Evolutionary conservation across 306 rosid genomes (phyloP), one percentile per base, ranked within the genome.

Genomic region (Pyrus communis): DNA sequence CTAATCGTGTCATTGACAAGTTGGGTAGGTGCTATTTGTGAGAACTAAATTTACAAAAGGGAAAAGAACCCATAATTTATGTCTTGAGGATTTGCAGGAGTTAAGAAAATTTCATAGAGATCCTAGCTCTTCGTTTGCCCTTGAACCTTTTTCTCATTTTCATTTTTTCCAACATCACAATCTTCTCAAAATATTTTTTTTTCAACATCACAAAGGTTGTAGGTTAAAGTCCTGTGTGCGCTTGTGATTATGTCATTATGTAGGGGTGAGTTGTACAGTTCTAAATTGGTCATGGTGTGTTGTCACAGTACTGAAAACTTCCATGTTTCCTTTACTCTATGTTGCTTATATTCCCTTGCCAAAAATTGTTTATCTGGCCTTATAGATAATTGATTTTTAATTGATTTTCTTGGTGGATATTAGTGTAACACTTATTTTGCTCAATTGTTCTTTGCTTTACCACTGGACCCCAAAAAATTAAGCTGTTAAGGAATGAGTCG

Each of bases 1-100:
- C 91, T 35, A 92, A 88, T 75, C 85, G 69, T 62, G 92, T 87
- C 77, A 89, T 87, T 83, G 88, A 85, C 73, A 87, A 88, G 79
- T 81, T 92, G 83, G 93, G 99, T 95, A 75, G 81, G 97, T 81
- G 65, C 57, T 57, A 25, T 42, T 33, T 38, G 31, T 63, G 43
- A 40, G 38, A 14, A 73, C 42, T 33, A 73, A 17, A 8, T 14
- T 58, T 22, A 35, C 12, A 72, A 33, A n/a, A 31, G 65, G 15
- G 46, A 14, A 51, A 51, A 15, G 55, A 51, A 51, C 18, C 18
- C 55, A 51, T 18, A 49, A 14, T 49, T 15, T 9, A 33, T 15
- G 55, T 49, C 55, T 49, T 49, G 3, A 49, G 55, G 8, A 51
- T 51, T 49, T 51, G 55, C 55, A 51, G 7, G 55, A 15, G 55